Evolutionary conservation across 805 yeast species (phyloP).

Genomic region (Candida dendrica): DNA sequence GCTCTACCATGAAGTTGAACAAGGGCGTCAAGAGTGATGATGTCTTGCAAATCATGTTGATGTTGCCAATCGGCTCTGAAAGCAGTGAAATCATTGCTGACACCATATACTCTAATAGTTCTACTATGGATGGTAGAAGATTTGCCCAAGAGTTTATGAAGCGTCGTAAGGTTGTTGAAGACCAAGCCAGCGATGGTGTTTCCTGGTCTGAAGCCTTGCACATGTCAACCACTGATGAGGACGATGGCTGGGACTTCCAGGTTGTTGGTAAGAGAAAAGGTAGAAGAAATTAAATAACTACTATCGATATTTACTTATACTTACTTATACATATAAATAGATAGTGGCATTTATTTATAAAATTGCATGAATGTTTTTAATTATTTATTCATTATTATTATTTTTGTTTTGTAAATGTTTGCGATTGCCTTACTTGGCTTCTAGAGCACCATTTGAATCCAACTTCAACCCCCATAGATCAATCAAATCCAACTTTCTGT

Average conservation of each 20-base stretch:
- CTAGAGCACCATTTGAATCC: conserved; percentile 9
- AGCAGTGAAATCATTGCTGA: conserved; percentile 85
- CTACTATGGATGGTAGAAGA: conserved; percentile 90
- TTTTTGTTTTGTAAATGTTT: not conserved
- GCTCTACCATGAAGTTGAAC: conserved; percentile 59
- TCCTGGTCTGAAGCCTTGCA: conserved; percentile 71
- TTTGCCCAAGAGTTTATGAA: conserved; percentile 87
- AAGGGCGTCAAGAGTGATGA: conserved; percentile 73
- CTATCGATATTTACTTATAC: not conserved
- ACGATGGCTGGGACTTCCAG: conserved; percentile 56
- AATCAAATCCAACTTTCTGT: conserved; percentile 28
- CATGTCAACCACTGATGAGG: conserved; percentile 29
- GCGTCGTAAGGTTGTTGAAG: conserved; percentile 69
- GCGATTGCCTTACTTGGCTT: not conserved
- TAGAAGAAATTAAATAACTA: conserved; percentile 26
- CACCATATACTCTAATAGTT: conserved; percentile 80
- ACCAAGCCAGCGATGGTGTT: conserved; percentile 36
- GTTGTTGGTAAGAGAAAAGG: conserved; percentile 60
- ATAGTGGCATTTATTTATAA: not conserved
- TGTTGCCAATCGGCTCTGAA: conserved; percentile 70
- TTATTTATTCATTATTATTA: not conserved
- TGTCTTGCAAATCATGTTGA: conserved; percentile 69
- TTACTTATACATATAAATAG: not conserved
- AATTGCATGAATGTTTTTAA: not conserved
- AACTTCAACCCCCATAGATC: conserved; percentile 25